Evolutionary conservation across 306 rosid genomes (phyloP), one percentile per base, ranked within the genome.

Genomic region (Sechiopsis laciniata): DNA sequence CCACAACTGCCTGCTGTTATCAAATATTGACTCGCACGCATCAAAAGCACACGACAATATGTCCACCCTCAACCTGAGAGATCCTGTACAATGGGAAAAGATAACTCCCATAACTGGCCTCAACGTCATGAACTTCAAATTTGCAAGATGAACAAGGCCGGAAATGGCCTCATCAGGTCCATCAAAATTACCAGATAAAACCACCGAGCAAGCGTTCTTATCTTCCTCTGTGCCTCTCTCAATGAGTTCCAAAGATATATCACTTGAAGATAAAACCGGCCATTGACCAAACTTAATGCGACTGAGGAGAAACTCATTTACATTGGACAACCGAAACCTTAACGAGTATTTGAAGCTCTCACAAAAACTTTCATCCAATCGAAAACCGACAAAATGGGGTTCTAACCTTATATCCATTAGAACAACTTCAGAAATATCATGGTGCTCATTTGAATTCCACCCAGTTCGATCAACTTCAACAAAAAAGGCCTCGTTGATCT

Each of bases 161-260:
- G 96, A 81, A 62, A 89, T 77, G 76, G 96, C 89, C 81, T 89
- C 97, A 74, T 90, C 88, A 8, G 96, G 89, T 71, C 97, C 97
- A 80, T 91, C 97, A 82, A 91, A 89, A 77, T 73, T 60, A 74
- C 96, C 99, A 19, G 95, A 89, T 63, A 89, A 80, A 76, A 90
- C 55, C 77, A 91, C 92, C 1, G 88, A 80, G 75, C 78, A 79
- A 17, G 77, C 66, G 11, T 79, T 85, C 19, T n/a, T 22, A 48
- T 77, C 70, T n/a, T 82, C 86, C 55, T 45, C 50, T 2, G 76
- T 60, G 50, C 65, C 69, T 57, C 75, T 85, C 76, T 76, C 83
- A 32, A 85, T 81, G 20, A 89, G 83, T 87, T 94, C 99, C 45
- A 91, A 74, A 48, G 81, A 87, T 67, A 89, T 81, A 77, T 89